These are phyloP conservation scores for Pseudocercospora pini-densiflorae DNA, from an alignment of 2,329 filamentous ascomycete genomes.

Conservation along the genomic window DNA sequence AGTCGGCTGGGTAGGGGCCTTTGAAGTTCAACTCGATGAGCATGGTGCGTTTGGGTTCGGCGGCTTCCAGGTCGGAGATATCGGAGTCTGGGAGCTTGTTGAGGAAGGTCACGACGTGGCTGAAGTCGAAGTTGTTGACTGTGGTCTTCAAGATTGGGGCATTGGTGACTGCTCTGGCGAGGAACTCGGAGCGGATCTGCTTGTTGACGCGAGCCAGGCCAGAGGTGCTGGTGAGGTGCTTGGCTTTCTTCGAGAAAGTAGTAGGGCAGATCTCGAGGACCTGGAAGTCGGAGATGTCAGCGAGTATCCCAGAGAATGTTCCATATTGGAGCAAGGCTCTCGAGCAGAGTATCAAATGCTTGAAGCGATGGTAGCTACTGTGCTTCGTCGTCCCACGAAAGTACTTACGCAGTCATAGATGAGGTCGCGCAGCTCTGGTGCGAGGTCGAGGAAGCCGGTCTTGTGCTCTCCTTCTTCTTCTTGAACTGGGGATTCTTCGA, in stretches of 20 bases:
- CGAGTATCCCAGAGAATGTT: too few species aligned
- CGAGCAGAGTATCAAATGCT: too few species aligned
- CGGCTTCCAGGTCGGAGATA: not conserved
- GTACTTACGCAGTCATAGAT: slow-evolving; percentile 16
- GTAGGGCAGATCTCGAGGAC: slow-evolving; percentile 5
- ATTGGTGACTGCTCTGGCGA: not conserved
- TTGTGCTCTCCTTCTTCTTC: too few species aligned
- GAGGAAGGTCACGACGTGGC: slow-evolving; percentile 20
- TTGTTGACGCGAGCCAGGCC: slow-evolving; percentile 9
- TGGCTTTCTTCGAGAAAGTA: not conserved
- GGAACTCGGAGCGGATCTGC: slow-evolving; percentile 7
- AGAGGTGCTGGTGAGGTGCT: not conserved
- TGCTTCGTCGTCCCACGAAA: too few species aligned
- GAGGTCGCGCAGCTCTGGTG: slow-evolving; percentile 18
- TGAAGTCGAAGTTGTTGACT: slow-evolving; percentile 14
- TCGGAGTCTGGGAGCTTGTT: not conserved
- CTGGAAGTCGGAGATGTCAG: too few species aligned
- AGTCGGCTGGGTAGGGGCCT: too few species aligned
- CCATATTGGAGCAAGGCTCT: too few species aligned
- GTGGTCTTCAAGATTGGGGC: slow-evolving; percentile 8
- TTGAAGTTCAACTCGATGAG: not conserved
- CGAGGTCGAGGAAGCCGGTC: slow-evolving; percentile 13
- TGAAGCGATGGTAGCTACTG: too few species aligned
- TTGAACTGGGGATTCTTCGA: not conserved
- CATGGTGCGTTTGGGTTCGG: not conserved